phyloP scores from a whole-genome alignment of 2,329 filamentous ascomycete species.

The Cladorrhinum sp. region DNA sequence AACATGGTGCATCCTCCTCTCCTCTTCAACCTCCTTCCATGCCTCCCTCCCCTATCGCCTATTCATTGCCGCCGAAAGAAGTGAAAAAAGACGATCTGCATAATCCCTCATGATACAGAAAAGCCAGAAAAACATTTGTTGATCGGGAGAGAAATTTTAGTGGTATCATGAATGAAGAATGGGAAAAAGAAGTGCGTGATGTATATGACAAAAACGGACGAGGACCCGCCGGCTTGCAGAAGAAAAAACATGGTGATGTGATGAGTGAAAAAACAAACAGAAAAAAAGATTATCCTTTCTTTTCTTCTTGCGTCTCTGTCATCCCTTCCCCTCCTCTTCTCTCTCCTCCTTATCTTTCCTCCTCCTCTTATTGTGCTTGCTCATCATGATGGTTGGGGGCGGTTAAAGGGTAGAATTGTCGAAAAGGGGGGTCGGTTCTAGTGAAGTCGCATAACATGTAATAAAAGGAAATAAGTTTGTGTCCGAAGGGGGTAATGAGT shows the following conservation, averaged over 20 bases:
- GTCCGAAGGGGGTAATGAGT: neutral
- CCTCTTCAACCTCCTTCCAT: neutral
- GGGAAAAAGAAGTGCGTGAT: neutral
- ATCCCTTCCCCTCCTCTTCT: neutral
- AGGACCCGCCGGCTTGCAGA: neutral
- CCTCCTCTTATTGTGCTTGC: neutral
- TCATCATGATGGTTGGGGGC: neutral
- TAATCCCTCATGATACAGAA: neutral
- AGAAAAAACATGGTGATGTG: neutral
- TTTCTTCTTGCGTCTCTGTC: neutral
- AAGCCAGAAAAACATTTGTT: neutral
- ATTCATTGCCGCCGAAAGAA: neutral
- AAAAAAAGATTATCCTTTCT: neutral
- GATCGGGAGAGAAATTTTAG: neutral
- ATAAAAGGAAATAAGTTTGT: neutral
- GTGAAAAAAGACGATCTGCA: neutral
- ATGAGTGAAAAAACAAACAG: neutral
- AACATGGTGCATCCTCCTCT: too few species aligned
- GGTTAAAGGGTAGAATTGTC: neutral
- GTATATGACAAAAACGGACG: conserved; percentile 6
- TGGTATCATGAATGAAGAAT: conserved; percentile 12
- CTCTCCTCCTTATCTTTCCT: neutral
- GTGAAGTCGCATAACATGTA: neutral
- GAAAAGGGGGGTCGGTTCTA: neutral
- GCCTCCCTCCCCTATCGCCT: neutral